These are phyloP conservation scores for Mallotus nudiflorus DNA, from an alignment of 345 rosid genomes.

Conservation along the genomic window DNA sequence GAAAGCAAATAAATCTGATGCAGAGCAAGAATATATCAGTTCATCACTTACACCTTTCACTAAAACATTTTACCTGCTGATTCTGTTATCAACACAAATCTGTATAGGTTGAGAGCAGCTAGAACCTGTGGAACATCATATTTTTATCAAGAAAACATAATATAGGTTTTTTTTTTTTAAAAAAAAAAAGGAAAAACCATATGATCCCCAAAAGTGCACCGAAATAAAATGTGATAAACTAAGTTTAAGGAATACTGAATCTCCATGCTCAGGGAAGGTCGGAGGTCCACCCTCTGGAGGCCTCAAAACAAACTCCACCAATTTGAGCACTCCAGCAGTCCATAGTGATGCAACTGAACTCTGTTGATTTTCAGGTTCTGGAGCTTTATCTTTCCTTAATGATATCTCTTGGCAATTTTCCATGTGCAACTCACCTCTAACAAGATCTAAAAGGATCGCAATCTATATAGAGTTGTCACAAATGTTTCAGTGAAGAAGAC, in stretches of 20 bases:
- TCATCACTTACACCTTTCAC: conserved; percentile 3
- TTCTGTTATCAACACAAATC: conserved; percentile 60
- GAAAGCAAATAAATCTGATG: neutral
- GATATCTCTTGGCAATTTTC: conserved; percentile 35
- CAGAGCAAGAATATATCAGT: neutral
- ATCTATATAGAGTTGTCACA: conserved; percentile 40
- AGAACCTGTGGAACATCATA: conserved; percentile 52
- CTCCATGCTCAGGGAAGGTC: conserved; percentile 68
- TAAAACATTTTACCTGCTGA: conserved; percentile 52
- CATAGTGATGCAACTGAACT: conserved; percentile 32
- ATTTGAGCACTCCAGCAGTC: conserved; percentile 54
- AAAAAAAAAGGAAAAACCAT: neutral
- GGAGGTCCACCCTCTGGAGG: conserved; percentile 90
- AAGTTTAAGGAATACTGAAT: conserved; percentile 50
- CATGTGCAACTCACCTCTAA: conserved; percentile 51
- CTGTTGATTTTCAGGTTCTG: conserved; percentile 27
- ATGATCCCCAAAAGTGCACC: neutral
- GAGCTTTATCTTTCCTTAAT: conserved; percentile 14
- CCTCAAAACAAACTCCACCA: conserved; percentile 69
- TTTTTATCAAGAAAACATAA: neutral
- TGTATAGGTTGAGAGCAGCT: conserved; percentile 83
- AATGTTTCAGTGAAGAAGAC: conserved; percentile 6
- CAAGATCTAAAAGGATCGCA: conserved; percentile 78
- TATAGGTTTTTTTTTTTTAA: neutral
- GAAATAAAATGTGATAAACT: neutral